Evolutionary conservation across 345 rosid genomes (phyloP).

Genomic region (Pelargonium nanum): DNA sequence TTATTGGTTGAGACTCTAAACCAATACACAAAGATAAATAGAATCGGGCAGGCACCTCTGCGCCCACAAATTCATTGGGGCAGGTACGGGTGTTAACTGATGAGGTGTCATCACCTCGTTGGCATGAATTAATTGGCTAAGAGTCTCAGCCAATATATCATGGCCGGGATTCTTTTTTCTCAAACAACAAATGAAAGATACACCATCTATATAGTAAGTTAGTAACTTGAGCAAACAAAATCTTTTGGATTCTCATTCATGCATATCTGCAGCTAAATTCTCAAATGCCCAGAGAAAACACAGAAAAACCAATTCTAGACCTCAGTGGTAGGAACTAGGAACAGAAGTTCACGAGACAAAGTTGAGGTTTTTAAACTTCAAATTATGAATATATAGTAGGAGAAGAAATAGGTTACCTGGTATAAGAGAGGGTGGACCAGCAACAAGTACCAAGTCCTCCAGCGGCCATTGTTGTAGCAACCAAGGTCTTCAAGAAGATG

Average conservation of each 20-base stretch:
- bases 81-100: no score
- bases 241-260: background rate
- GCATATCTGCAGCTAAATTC: background rate
- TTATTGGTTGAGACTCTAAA: no score
- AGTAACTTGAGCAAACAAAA: no score
- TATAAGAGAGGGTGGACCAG: slow-evolving; percentile 29
- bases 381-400: no score
- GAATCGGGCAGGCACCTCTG: no score
- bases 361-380: background rate
- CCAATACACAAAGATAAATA: no score
- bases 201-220: no score
- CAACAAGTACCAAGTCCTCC: slow-evolving; percentile 28
- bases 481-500: background rate
- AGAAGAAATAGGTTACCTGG: slow-evolving; percentile 30
- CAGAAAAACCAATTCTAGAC: background rate
- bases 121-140: no score
- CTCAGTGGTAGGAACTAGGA: background rate
- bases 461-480: slow-evolving; percentile 52
- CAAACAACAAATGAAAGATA: background rate
- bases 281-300: background rate
- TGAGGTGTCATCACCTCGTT: no score
- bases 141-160: no score
- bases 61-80: no score
- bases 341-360: background rate
- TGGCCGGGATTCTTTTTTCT: no score